Conservation (phyloP, 176 grass and related monocot genomes). For the Oryza glaberrima region DNA sequence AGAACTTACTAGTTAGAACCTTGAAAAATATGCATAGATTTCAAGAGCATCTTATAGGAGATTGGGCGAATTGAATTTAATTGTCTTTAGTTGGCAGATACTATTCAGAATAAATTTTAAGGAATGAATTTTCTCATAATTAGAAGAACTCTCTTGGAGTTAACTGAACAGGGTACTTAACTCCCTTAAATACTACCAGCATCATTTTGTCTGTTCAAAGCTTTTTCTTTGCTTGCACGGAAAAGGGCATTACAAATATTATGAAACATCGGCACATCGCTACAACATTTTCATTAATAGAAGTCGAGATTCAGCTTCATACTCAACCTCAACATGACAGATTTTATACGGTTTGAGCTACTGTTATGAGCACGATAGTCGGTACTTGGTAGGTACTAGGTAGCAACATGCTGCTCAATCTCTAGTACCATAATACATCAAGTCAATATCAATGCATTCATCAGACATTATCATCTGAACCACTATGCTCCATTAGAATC, state of each 20-base stretch:
- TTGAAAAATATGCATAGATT: not conserved
- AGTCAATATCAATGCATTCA: not conserved
- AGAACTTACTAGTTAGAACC: constrained; percentile 21
- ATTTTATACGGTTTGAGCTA: constrained; percentile 19
- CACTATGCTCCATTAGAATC: not conserved
- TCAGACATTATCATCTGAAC: constrained; percentile 26
- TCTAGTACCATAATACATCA: constrained; percentile 14
- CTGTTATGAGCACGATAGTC: not conserved
- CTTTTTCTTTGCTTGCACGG: constrained; percentile 7
- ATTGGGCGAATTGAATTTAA: not conserved
- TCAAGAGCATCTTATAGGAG: not conserved
- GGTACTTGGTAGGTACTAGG: not conserved
- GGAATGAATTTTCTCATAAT: constrained; percentile 9
- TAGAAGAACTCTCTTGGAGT: constrained; percentile 8
- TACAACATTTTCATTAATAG: constrained; percentile 6
- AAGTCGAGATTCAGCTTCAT: not conserved
- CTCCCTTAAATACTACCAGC: constrained; percentile 1
- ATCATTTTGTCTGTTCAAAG: not conserved
- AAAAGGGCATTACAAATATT: not conserved
- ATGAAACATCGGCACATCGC: not conserved
- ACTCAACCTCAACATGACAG: constrained; percentile 27
- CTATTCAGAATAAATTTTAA: not conserved
- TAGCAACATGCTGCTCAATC: not conserved
- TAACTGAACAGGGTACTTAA: not conserved
- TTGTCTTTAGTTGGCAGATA: constrained; percentile 5